Percentiles rank a stretch among this genome's conserved stretches.
Conservation (phyloP, 163 green algal species). For the Volvox carteri region DNA sequence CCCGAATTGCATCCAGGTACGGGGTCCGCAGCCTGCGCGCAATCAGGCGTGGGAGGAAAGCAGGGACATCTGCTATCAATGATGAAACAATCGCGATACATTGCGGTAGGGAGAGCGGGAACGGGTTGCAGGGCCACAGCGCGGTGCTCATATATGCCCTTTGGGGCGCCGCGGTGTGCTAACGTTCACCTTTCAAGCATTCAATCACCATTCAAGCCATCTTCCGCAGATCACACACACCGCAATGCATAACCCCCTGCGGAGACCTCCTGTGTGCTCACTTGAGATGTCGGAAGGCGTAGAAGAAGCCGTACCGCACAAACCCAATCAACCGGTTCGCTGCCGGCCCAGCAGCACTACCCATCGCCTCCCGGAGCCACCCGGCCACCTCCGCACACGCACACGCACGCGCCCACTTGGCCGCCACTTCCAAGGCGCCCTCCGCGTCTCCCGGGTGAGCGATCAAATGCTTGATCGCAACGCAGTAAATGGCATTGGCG, state of each 20-base stretch:
- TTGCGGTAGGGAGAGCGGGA: no score
- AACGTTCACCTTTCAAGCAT: no score
- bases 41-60: no score
- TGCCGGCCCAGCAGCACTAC: constrained; percentile 20
- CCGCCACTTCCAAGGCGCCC: constrained; percentile 57
- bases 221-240: no score
- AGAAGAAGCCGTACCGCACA: constrained; percentile 55
- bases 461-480: constrained; percentile 69
- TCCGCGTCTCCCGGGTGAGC: constrained; percentile 50
- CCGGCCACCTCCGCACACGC: constrained; percentile 56
- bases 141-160: no score
- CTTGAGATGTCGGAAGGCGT: constrained; percentile 63
- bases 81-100: no score
- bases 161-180: no score
- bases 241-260: no score
- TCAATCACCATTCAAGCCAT: no score
- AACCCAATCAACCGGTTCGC: constrained; percentile 22
- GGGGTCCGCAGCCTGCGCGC: constrained; percentile 30
- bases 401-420: constrained; percentile 47
- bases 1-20: constrained; percentile 54
- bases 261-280: no score
- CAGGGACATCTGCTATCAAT: no score
- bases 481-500: constrained; percentile 66
- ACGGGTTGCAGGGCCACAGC: no score
- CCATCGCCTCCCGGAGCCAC: constrained; percentile 62